Conservation (phyloP, 2,329 filamentous ascomycete genomes). For the Cytospora chrysosperma region DNA sequence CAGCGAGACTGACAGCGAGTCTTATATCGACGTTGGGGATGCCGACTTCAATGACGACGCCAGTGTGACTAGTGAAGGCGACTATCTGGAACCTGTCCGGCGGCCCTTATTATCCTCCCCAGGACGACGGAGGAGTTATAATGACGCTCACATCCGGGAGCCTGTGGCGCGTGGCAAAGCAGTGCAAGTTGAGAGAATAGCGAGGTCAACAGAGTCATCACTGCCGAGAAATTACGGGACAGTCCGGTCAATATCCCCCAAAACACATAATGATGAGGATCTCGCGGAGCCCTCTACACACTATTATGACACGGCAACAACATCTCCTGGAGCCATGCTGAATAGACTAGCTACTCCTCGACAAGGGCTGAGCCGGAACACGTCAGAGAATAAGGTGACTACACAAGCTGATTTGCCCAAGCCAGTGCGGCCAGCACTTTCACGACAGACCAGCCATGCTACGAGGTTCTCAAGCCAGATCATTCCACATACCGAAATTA, state of each 20-base stretch:
- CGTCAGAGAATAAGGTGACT: not conserved
- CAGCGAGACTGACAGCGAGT: constrained; percentile 29
- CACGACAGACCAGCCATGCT: constrained; percentile 51
- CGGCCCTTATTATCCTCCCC: constrained; percentile 30
- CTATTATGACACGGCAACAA: constrained; percentile 3
- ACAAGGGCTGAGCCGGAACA: constrained; percentile 10
- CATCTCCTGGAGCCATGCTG: constrained; percentile 5
- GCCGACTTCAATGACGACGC: constrained; percentile 39
- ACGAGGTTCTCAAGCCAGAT: constrained; percentile 71
- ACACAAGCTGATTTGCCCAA: constrained; percentile 20
- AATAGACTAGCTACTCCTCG: constrained; percentile 5
- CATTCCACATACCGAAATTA: constrained; percentile 68
- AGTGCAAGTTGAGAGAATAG: constrained; percentile 14
- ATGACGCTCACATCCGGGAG: constrained; percentile 31
- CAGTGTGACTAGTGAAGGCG: constrained; percentile 42
- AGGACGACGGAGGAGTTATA: constrained; percentile 41
- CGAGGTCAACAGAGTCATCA: constrained; percentile 1
- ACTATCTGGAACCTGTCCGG: constrained; percentile 35
- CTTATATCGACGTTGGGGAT: constrained; percentile 29
- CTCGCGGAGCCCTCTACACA: not conserved
- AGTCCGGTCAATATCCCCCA: not conserved
- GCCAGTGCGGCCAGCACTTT: constrained; percentile 46
- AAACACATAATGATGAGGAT: not conserved
- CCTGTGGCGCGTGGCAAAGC: constrained; percentile 17
- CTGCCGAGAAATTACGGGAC: constrained; percentile 12